These are phyloP conservation scores for Fraxinus angustifolia DNA, from an alignment of 305 asterid species.

Conservation along the genomic window DNA sequence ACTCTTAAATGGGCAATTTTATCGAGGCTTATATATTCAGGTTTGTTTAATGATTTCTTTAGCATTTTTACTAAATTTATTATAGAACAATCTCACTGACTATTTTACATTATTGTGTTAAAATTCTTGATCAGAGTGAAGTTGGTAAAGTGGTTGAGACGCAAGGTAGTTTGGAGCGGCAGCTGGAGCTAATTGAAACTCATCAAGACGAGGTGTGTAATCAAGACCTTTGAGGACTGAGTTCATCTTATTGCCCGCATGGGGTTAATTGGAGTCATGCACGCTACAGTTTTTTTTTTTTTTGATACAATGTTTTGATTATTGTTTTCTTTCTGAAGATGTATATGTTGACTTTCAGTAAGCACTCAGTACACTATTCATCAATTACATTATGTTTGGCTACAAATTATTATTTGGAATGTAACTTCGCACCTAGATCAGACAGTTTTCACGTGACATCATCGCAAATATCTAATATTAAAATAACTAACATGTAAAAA, in stretches of 20 bases:
- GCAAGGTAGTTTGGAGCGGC: conserved; percentile 79
- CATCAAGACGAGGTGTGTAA: conserved; percentile 85
- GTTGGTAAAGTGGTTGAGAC: conserved; percentile 92
- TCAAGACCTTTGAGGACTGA: not conserved
- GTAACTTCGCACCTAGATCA: not conserved
- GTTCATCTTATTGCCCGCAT: conserved; percentile 13
- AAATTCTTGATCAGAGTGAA: conserved; percentile 60
- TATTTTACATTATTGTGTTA: conserved; percentile 16
- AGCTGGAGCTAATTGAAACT: conserved; percentile 88
- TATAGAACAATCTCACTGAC: not conserved
- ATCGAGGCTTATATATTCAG: not conserved
- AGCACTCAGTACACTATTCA: not conserved
- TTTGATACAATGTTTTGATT: not conserved
- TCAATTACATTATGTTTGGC: not conserved
- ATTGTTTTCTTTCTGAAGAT: not conserved
- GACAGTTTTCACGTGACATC: not conserved
- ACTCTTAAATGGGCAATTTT: conserved; percentile 9
- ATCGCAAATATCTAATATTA: not conserved
- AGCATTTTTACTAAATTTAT: not conserved
- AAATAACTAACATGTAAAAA: not conserved
- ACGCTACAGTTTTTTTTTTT: not conserved
- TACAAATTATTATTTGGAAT: not conserved
- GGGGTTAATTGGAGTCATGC: not conserved
- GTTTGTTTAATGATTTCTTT: conserved; percentile 3
- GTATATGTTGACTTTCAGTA: not conserved